Percentiles rank a stretch among this genome's conserved stretches.
These are phyloP conservation scores for Dictyostelium brefeldianum DNA, from an alignment of 78 protist species.

Conservation along the genomic window DNA sequence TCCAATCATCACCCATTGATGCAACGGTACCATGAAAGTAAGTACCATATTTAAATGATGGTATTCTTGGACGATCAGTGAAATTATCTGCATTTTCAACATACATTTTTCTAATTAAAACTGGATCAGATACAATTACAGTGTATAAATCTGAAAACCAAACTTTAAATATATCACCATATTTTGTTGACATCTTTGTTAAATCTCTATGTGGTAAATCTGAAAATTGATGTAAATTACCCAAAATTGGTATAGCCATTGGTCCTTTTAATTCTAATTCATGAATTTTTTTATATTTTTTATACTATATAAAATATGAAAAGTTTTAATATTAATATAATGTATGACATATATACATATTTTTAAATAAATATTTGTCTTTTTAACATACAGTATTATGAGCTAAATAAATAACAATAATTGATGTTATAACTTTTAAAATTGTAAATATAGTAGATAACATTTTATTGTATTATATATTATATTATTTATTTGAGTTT, in stretches of 20 bases:
- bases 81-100: slow-evolving; percentile 25
- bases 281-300: slow-evolving; percentile 3
- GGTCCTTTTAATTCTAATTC: slow-evolving; percentile 3
- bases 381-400: not conserved
- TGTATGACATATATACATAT: not conserved
- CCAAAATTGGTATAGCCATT: slow-evolving; percentile 15
- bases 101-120: slow-evolving; percentile 24
- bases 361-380: no score
- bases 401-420: not conserved
- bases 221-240: slow-evolving; percentile 22
- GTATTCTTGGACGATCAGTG: slow-evolving; percentile 24
- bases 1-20: not conserved
- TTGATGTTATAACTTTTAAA: not conserved
- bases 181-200: not conserved
- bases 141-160: slow-evolving; percentile 40
- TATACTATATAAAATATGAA: not conserved
- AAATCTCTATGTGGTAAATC: slow-evolving; percentile 13
- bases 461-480: no score
- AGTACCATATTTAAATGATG: slow-evolving; percentile 2
- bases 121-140: slow-evolving; percentile 14
- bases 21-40: slow-evolving; percentile 22
- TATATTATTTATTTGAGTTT: no score
- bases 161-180: slow-evolving; percentile 37
- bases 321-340: not conserved
- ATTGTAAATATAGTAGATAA: no score